Conservation (phyloP, 2,329 filamentous ascomycete species). For the Colletotrichum euphorbiae region DNA sequence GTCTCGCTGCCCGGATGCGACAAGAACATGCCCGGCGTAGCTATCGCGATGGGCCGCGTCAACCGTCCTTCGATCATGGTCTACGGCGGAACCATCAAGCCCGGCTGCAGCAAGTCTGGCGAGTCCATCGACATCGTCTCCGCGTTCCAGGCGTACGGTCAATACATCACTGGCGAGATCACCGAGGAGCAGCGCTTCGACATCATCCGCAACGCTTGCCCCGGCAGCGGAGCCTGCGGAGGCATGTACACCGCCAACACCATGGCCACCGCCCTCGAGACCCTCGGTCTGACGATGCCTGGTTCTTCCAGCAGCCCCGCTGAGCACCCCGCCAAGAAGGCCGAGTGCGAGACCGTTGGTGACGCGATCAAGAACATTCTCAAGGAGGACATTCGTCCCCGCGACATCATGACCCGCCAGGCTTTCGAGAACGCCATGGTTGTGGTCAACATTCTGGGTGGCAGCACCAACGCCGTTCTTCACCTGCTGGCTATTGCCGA, state of each 20-base stretch:
- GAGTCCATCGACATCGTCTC: conserved; percentile 92
- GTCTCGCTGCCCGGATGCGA: conserved; percentile 97
- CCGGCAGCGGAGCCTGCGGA: conserved; percentile 74
- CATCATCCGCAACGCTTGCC: conserved; percentile 92
- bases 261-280: conserved; percentile 93
- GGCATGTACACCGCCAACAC: conserved; percentile 97
- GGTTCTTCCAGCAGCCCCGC: conserved; percentile 85
- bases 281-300: conserved; percentile 87
- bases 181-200: conserved; percentile 92
- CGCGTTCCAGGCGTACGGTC: conserved; percentile 97
- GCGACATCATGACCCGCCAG: conserved; percentile 82
- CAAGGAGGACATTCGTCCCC: conserved; percentile 80
- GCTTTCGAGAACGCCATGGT: conserved; percentile 90
- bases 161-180: conserved; percentile 93
- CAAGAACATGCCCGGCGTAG: conserved; percentile 98
- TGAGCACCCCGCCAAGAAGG: conserved; percentile 76
- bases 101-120: conserved; percentile 84
- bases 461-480: conserved; percentile 87
- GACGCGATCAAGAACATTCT: conserved; percentile 80
- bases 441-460: conserved; percentile 83
- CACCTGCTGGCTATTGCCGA: conserved; percentile 88
- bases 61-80: conserved; percentile 98
- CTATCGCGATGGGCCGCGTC: conserved; percentile 93
- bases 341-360: conserved; percentile 79
- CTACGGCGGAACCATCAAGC: conserved; percentile 93